Evolutionary conservation across 495 filamentous ascomycete genomes (phyloP), one percentile per base, ranked within the genome.

Genomic region (Aspergillus funiculosus): DNA sequence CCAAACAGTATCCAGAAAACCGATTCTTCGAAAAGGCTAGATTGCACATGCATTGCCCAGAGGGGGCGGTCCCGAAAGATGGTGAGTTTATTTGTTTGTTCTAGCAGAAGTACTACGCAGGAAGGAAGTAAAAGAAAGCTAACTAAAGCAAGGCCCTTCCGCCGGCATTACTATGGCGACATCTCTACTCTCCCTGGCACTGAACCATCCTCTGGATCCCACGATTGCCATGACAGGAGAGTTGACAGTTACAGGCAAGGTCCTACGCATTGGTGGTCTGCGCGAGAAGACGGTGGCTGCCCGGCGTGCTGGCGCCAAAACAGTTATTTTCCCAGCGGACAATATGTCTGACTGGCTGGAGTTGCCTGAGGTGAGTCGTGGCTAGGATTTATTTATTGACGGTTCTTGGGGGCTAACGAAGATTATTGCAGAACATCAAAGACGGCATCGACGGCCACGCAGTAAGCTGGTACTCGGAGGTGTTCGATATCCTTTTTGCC

Each of bases 231-330:
- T 99, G 94, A 99, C 94, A 15, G 94, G 94, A 52, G 94, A 99
- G 69, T 68, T 99, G 53, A 99, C 94, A 0, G 86, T 99, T 39
- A 99, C 94, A 15, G 94, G 94, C 21, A 97, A 97, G 67, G 91
- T 99, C 5, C 70, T 99, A 43, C 77, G 94, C 56, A 99, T 99
- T 69, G 94, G 94, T 19, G 94, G 94, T 0, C 68, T 99, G 56
- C 75, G 94, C 44, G 94, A 99, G 76, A 99, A 99, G 80, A 95
- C 92, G n/a, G 92, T 99, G 39, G 94, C 94, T 37, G 94, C 94
- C 38, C 77, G 90, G 51, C 77, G 94, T 45, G 92, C 94, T 36
- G 94, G 94, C 46, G 94, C 89, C 47, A 92, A 83, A 71, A 96
- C 80, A 73, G 81, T 99, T 56, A 83, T 99, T 56, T 99, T 99